phyloP scores from a whole-genome alignment of 306 rosid species.

The Glycine soja region DNA sequence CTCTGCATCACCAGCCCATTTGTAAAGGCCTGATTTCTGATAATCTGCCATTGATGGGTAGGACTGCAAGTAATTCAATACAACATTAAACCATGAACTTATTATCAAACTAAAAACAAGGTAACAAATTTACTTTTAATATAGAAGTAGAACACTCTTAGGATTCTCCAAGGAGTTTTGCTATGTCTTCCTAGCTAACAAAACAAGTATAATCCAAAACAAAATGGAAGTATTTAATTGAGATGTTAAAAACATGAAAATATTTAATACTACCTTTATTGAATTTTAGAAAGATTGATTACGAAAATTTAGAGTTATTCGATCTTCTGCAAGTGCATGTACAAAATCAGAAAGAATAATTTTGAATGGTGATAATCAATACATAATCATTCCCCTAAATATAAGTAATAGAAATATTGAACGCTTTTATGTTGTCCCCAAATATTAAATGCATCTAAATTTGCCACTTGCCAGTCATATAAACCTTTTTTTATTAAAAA shows the following conservation, averaged over 20 bases:
- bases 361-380: neutral
- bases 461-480: neutral
- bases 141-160: too few relatives aligned
- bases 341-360: neutral
- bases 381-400: neutral
- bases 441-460: neutral
- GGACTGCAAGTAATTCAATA: conserved; percentile 64
- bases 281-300: neutral
- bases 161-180: neutral
- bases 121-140: too few relatives aligned
- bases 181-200: conserved; percentile 6
- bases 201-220: too few relatives aligned
- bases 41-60: conserved; percentile 77
- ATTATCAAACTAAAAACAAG: neutral
- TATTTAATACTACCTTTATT: neutral
- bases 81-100: conserved; percentile 24
- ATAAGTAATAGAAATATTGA: neutral
- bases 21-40: conserved; percentile 85
- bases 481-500: conserved; percentile 18
- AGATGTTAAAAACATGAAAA: neutral
- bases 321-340: neutral
- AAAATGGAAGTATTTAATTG: neutral
- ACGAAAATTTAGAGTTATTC: neutral
- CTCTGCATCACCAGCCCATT: conserved; percentile 85
- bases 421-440: neutral